phyloP scores from a whole-genome alignment of 23 red algal species.

The Gracilaria caudata region DNA sequence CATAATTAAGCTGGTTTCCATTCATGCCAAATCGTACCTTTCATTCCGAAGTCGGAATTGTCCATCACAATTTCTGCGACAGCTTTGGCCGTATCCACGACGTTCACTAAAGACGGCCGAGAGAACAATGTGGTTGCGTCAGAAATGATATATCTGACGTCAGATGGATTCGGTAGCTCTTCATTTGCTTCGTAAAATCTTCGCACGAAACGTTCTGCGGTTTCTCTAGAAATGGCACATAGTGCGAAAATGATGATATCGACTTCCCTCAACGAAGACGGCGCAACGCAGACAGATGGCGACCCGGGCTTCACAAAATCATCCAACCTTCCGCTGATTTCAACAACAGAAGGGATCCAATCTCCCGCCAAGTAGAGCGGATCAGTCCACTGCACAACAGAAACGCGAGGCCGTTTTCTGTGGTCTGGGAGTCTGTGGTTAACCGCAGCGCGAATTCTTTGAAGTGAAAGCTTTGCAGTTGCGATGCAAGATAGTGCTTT shows the following conservation, averaged over 20 bases:
- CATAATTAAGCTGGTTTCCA: slow-evolving; percentile 5
- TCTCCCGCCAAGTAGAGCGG: slow-evolving; percentile 71
- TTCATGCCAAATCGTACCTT: slow-evolving; percentile 40
- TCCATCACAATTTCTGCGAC: slow-evolving; percentile 52
- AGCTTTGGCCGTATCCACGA: slow-evolving; percentile 34
- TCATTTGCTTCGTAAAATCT: slow-evolving; percentile 11
- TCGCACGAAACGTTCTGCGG: neutral
- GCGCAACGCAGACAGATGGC: slow-evolving; percentile 34
- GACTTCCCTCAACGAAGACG: slow-evolving; percentile 8
- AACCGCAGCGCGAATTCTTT: slow-evolving; percentile 9
- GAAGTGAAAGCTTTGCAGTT: neutral
- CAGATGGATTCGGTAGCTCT: neutral
- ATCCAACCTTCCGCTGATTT: slow-evolving; percentile 29
- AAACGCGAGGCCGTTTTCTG: slow-evolving; percentile 16
- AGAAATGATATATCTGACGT: slow-evolving; percentile 28
- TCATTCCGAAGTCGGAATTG: slow-evolving; percentile 16
- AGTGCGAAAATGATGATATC: slow-evolving; percentile 67
- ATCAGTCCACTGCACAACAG: slow-evolving; percentile 73
- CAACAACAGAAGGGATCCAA: slow-evolving; percentile 61
- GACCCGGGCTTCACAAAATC: slow-evolving; percentile 24
- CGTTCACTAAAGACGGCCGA: slow-evolving; percentile 12
- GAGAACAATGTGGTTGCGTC: slow-evolving; percentile 57
- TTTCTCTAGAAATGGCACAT: slow-evolving; percentile 34
- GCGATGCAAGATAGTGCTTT: slow-evolving; percentile 21
- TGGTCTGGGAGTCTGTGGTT: neutral